Percentiles rank a stretch among this genome's conserved stretches.
These are phyloP conservation scores for Lippia alba DNA, from an alignment of 305 asterid genomes.

Conservation along the genomic window DNA sequence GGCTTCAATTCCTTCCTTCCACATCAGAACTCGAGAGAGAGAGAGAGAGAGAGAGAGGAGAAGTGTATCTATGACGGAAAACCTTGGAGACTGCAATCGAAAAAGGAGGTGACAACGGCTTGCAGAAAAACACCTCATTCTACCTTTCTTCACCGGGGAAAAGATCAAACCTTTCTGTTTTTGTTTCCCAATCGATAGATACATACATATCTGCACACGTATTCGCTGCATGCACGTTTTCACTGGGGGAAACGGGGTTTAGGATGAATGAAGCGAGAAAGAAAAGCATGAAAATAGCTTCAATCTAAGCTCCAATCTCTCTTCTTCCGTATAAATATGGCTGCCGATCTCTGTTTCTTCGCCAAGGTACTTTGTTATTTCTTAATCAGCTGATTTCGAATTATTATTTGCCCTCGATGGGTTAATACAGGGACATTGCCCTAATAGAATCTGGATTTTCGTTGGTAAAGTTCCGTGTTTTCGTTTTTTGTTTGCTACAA, in stretches of 20 bases:
- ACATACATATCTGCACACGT: conserved; percentile 24
- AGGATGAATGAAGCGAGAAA: conserved; percentile 41
- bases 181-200: conserved; percentile 13
- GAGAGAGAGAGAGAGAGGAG: conserved; percentile 32
- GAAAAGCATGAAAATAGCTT: conserved; percentile 48
- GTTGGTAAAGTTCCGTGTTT: neutral
- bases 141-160: conserved; percentile 42
- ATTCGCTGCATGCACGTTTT: conserved; percentile 43
- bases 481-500: neutral
- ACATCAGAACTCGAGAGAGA: conserved; percentile 35
- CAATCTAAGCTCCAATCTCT: conserved; percentile 45
- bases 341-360: conserved; percentile 63
- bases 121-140: conserved; percentile 22
- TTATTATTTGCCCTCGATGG: neutral
- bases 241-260: neutral
- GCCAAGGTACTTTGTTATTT: conserved; percentile 47
- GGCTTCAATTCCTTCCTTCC: conserved; percentile 31
- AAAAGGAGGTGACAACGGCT: conserved; percentile 40
- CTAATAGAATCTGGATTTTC: conserved; percentile 11
- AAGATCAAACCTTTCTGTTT: conserved; percentile 31
- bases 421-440: conserved; percentile 9
- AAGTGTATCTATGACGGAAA: conserved; percentile 48
- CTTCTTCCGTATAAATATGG: conserved; percentile 39
- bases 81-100: conserved; percentile 30
- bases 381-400: conserved; percentile 22